phyloP scores from a whole-genome alignment of 805 yeast species.

The Pichia deserticola region DNA sequence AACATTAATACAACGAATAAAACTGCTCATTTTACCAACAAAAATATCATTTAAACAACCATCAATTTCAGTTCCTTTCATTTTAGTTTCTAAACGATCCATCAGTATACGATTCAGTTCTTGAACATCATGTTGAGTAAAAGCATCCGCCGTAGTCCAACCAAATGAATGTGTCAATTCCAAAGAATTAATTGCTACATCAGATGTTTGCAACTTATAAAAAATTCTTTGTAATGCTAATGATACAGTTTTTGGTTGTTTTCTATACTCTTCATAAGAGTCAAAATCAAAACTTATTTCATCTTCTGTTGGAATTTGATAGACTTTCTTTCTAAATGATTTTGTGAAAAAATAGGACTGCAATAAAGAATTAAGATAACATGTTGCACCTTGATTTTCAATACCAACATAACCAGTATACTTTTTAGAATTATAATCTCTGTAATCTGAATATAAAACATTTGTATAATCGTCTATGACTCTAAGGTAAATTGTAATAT shows the following conservation, averaged over 20 bases:
- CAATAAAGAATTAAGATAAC: constrained; percentile 85
- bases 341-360: constrained; percentile 88
- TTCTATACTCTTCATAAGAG: constrained; percentile 21
- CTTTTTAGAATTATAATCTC: constrained; percentile 78
- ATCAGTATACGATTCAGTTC: constrained; percentile 90
- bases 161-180: constrained; percentile 92
- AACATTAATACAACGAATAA: constrained; percentile 85
- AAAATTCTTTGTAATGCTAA: constrained; percentile 83
- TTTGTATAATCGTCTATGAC: constrained; percentile 87
- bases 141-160: constrained; percentile 94
- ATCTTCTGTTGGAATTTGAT: constrained; percentile 75
- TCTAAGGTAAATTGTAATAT: constrained; percentile 70
- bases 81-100: constrained; percentile 85
- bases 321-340: constrained; percentile 75
- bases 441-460: constrained; percentile 85
- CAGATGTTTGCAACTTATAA: constrained; percentile 67
- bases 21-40: constrained; percentile 96
- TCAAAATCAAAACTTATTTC: constrained; percentile 33
- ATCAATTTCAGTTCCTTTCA: constrained; percentile 83
- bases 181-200: constrained; percentile 71
- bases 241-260: constrained; percentile 52
- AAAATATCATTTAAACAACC: constrained; percentile 71
- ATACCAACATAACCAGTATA: constrained; percentile 89
- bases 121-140: constrained; percentile 97
- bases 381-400: constrained; percentile 96